Percentiles rank a stretch among this genome's conserved stretches.
These are phyloP conservation scores for Paramecium primaurelia DNA, from an alignment of 73 alveolate species.

Conservation along the genomic window DNA sequence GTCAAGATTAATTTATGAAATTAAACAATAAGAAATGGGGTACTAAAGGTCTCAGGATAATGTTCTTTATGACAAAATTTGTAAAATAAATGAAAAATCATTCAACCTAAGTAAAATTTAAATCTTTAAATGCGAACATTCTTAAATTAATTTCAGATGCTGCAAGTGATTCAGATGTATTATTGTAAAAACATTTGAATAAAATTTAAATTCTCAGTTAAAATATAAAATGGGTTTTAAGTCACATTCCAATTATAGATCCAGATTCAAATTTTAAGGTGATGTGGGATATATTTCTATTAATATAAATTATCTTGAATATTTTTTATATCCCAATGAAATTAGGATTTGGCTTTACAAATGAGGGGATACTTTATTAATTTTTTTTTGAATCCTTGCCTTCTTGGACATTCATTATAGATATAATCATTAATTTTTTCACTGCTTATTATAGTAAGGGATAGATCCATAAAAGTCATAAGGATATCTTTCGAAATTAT, in stretches of 20 bases:
- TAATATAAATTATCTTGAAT: not conserved
- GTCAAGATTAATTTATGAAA: not conserved
- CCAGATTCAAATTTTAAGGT: slow-evolving; percentile 5
- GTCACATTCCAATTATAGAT: not conserved
- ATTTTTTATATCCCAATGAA: slow-evolving; percentile 14
- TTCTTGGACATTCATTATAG: not conserved
- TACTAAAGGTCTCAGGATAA: not conserved
- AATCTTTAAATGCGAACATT: not conserved
- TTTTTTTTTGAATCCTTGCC: not conserved
- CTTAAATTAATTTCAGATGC: not conserved
- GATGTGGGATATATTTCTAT: not conserved
- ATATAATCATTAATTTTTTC: not conserved
- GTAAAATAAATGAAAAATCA: not conserved
- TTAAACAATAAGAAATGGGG: not conserved
- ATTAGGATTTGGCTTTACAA: not conserved
- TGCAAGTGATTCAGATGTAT: slow-evolving; percentile 1
- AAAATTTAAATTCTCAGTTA: not conserved
- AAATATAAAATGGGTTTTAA: not conserved
- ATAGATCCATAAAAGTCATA: not conserved
- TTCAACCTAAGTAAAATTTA: not conserved
- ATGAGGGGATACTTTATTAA: not conserved
- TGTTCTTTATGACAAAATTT: not conserved
- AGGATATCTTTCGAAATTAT: not conserved
- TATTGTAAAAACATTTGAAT: not conserved
- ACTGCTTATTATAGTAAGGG: slow-evolving; percentile 14